These are phyloP conservation scores for Fusarium sacchari DNA, from an alignment of 2,329 filamentous ascomycete genomes.

Conservation along the genomic window DNA sequence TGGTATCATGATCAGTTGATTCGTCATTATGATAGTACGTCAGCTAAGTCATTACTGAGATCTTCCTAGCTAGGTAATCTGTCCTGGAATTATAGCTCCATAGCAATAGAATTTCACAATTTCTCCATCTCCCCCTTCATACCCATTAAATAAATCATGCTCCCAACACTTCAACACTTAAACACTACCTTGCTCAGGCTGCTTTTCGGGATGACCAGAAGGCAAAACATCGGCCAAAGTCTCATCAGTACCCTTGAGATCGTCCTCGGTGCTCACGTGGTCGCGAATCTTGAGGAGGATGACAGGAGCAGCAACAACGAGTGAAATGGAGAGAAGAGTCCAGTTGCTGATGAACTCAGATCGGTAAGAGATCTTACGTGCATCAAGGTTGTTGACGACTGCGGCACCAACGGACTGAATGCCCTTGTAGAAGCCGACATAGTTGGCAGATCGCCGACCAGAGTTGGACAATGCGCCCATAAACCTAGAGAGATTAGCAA, in stretches of 20 bases:
- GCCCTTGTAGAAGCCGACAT: conserved; percentile 89
- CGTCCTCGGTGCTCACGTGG: conserved; percentile 81
- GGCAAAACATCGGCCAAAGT: conserved; percentile 75
- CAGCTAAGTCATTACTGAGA: conserved; percentile 12
- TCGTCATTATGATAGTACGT: neutral
- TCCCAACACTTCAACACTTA: neutral
- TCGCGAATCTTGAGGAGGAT: conserved; percentile 84
- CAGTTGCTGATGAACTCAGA: conserved; percentile 77
- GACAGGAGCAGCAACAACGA: conserved; percentile 81
- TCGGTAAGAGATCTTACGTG: conserved; percentile 65
- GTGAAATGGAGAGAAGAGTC: conserved; percentile 77
- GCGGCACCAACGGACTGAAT: conserved; percentile 81
- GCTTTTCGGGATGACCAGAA: conserved; percentile 28
- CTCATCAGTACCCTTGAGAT: conserved; percentile 87
- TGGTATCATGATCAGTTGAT: neutral
- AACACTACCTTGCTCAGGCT: conserved; percentile 5
- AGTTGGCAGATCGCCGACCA: conserved; percentile 89
- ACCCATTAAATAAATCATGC: neutral
- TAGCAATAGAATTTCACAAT: neutral
- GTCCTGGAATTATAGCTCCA: neutral
- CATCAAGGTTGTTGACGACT: conserved; percentile 52
- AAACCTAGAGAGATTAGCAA: conserved; percentile 64
- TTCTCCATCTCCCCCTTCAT: neutral
- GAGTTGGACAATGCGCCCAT: conserved; percentile 96
- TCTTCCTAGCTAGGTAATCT: neutral